Percentiles rank a stretch among this genome's conserved stretches.
Conservation (phyloP, 495 filamentous ascomycete species). For the Elaphomyces granulatus region DNA sequence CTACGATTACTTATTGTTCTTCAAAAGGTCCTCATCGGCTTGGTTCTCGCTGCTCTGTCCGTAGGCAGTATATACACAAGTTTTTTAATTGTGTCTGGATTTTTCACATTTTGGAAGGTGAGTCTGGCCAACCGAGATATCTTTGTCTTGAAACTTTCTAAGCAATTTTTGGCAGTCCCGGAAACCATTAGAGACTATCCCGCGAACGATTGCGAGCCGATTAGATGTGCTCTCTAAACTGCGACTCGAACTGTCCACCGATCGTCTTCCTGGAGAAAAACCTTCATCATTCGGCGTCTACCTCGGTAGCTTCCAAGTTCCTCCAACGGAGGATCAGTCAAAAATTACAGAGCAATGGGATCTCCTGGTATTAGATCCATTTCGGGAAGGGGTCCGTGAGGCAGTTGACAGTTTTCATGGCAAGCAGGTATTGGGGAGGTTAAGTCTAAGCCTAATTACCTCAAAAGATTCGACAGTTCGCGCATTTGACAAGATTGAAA, state of each 20-base stretch:
- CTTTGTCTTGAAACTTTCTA: background rate
- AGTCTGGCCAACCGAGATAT: constrained; percentile 3
- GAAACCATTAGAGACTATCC: constrained; percentile 16
- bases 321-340: constrained; percentile 19
- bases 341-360: constrained; percentile 32
- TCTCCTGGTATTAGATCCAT: constrained; percentile 33
- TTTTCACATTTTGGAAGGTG: constrained; percentile 24
- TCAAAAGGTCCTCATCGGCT: constrained; percentile 26
- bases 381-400: constrained; percentile 23
- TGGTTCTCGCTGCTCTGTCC: constrained; percentile 21
- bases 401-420: constrained; percentile 17
- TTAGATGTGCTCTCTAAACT: constrained; percentile 17
- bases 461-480: constrained; percentile 12
- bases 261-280: constrained; percentile 12
- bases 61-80: constrained; percentile 20
- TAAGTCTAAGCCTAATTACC: constrained; percentile 25
- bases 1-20: too few species aligned
- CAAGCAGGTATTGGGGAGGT: constrained; percentile 24
- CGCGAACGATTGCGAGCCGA: constrained; percentile 14
- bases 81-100: constrained; percentile 13
- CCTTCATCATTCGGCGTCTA: constrained; percentile 37
- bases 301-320: constrained; percentile 27
- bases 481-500: constrained; percentile 23
- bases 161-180: constrained; percentile 11
- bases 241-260: constrained; percentile 12